Conservation (phyloP, 2,329 filamentous ascomycete species). For the Paraconiothyrium sp. region DNA sequence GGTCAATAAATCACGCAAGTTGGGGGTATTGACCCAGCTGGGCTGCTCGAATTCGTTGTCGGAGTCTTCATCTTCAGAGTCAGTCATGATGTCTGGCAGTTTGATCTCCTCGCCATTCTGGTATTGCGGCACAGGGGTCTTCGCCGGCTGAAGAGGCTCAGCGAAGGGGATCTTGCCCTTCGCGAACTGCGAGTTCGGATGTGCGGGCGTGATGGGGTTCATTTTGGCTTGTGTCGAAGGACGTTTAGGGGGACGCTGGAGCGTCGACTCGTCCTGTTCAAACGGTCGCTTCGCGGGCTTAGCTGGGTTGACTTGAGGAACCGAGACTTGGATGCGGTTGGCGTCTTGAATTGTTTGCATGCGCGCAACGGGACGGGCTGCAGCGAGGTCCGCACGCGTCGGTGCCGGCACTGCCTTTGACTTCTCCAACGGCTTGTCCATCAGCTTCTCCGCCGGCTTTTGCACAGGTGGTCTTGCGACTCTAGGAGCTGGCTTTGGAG, state of each 20-base stretch:
- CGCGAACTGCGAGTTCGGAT: slow-evolving; percentile 77
- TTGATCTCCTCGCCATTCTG: slow-evolving; percentile 90
- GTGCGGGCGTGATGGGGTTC: slow-evolving; percentile 60
- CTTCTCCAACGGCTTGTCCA: slow-evolving; percentile 69
- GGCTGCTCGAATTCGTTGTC: slow-evolving; percentile 73
- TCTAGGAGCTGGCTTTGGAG: slow-evolving; percentile 39
- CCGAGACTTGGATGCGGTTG: slow-evolving; percentile 60
- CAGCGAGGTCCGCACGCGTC: slow-evolving; percentile 60
- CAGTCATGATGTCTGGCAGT: slow-evolving; percentile 93
- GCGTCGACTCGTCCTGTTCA: slow-evolving; percentile 71
- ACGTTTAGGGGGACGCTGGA: slow-evolving; percentile 52
- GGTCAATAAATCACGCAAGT: slow-evolving; percentile 77
- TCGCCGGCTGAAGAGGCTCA: slow-evolving; percentile 62
- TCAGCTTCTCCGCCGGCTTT: slow-evolving; percentile 68
- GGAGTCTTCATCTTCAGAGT: slow-evolving; percentile 86
- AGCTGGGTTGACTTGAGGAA: slow-evolving; percentile 71
- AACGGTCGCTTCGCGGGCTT: slow-evolving; percentile 77
- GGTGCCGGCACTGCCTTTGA: slow-evolving; percentile 53
- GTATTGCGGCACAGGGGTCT: slow-evolving; percentile 78
- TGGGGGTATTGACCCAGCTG: slow-evolving; percentile 88
- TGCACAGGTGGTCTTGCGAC: slow-evolving; percentile 43
- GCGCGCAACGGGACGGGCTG: slow-evolving; percentile 65
- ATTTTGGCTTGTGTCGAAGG: slow-evolving; percentile 56
- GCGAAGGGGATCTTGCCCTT: slow-evolving; percentile 92
- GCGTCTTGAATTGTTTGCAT: slow-evolving; percentile 70